Evolutionary conservation across 1,139 yeast genomes (phyloP).

Genomic region (Yamadazyma conglobata): DNA sequence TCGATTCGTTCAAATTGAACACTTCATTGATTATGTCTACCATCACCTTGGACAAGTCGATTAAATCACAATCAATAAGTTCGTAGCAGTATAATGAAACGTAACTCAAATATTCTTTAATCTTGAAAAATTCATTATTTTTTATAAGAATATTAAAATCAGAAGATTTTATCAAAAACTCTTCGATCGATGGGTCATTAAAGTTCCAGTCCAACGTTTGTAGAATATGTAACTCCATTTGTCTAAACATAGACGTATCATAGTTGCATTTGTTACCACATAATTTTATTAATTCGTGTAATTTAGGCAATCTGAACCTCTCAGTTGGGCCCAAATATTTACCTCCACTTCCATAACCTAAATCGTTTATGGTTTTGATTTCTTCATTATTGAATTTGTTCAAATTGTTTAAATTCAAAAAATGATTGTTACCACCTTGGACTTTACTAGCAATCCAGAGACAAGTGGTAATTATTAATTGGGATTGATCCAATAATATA

Average conservation of each 20-base stretch:
- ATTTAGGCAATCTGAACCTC: slow-evolving; percentile 61
- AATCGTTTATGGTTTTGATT: slow-evolving; percentile 37
- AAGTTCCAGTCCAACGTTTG: slow-evolving; percentile 61
- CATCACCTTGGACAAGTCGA: slow-evolving; percentile 34
- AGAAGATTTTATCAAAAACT: slow-evolving; percentile 34
- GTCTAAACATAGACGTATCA: slow-evolving; percentile 60
- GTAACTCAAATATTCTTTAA: slow-evolving; percentile 38
- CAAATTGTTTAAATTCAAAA: slow-evolving; percentile 44
- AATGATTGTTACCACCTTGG: slow-evolving; percentile 69
- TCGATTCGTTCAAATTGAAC: slow-evolving; percentile 17
- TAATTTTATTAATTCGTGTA: slow-evolving; percentile 56
- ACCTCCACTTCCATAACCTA: slow-evolving; percentile 53
- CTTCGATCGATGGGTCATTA: slow-evolving; percentile 56
- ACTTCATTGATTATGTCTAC: slow-evolving; percentile 37
- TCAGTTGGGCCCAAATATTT: slow-evolving; percentile 64
- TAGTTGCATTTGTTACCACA: slow-evolving; percentile 58
- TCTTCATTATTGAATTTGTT: slow-evolving; percentile 23
- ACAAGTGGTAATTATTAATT: slow-evolving; percentile 62
- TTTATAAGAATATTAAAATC: slow-evolving; percentile 28
- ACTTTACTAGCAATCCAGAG: slow-evolving; percentile 64
- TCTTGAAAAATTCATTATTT: slow-evolving; percentile 32
- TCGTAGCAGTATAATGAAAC: slow-evolving; percentile 35
- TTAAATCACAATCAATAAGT: slow-evolving; percentile 30
- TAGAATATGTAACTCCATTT: slow-evolving; percentile 52
- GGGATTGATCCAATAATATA: slow-evolving; percentile 58